A percentile compares a stretch with the other conserved stretches of the same genome.
These are phyloP conservation scores for Cordyceps pruinosa DNA, from an alignment of 2,329 filamentous ascomycete genomes.

Conservation along the genomic window DNA sequence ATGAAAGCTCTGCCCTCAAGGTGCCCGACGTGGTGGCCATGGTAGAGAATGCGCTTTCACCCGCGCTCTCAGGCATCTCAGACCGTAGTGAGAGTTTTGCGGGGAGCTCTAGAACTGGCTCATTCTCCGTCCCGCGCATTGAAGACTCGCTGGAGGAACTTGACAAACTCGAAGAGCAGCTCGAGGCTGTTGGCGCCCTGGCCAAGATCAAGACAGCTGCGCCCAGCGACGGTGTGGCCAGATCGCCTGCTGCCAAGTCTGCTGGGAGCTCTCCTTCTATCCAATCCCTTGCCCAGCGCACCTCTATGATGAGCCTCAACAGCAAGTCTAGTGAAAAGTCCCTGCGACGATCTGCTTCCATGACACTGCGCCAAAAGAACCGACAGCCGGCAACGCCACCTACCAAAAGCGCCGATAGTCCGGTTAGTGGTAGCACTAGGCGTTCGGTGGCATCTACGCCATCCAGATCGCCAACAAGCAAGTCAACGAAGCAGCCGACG, in stretches of 20 bases:
- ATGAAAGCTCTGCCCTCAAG: constrained; percentile 22
- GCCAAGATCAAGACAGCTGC: constrained; percentile 29
- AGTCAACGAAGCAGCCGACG: constrained; percentile 48
- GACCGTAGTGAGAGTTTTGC: constrained; percentile 29
- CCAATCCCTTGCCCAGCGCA: constrained; percentile 20
- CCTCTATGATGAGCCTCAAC: constrained; percentile 30
- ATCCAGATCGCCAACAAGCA: constrained; percentile 22
- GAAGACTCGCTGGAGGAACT: constrained; percentile 59
- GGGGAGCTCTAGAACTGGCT: constrained; percentile 24
- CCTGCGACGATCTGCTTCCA: constrained; percentile 36
- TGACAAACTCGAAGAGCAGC: constrained; percentile 54
- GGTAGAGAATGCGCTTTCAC: constrained; percentile 27
- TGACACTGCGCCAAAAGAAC: constrained; percentile 28
- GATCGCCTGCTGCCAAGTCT: constrained; percentile 6
- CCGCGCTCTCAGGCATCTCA: constrained; percentile 25
- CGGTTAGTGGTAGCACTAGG: background rate
- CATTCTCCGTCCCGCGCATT: constrained; percentile 41
- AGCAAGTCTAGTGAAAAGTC: constrained; percentile 29
- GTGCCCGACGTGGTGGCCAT: constrained; percentile 23
- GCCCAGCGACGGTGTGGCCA: constrained; percentile 16
- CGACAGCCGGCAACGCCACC: constrained; percentile 6
- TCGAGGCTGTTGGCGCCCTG: constrained; percentile 45
- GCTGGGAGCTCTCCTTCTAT: constrained; percentile 15
- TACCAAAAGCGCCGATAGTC: constrained; percentile 7
- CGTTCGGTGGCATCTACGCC: background rate